Base-by-base conservation (phyloP, 306 rosid species). In the Sindora glabra region DNA sequence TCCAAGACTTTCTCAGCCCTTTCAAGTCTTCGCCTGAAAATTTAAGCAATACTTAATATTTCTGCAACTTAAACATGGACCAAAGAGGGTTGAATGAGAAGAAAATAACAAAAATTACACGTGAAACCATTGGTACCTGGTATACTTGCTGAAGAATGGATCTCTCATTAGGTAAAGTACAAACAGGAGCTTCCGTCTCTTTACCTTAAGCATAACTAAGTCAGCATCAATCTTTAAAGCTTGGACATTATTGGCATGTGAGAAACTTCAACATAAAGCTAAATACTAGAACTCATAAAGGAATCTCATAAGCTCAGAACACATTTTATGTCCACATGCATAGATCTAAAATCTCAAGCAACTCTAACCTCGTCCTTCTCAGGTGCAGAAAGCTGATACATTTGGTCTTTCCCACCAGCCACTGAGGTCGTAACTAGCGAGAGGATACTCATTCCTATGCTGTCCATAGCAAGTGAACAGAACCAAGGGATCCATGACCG, bases 401-500 rank as follows among this genome's bases (percentile, higher is more conserved):
- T 67, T 52, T 50, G 73, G 61, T 73, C 71, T 57, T 81, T 77
- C 48, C 70, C 61, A 26, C 74, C 74, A 22, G 44, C 56, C 19
- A 17, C 53, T 5, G 80, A 57, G 8, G 86, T 70, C 21, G 86
- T 65, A 69, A 76, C 80, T 41, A 60, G 71, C 42, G 94, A 82
- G 62, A 89, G 79, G 69, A 84, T 70, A 54, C 94, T 51, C 77
- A 69, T 78, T 16, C 82, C 83, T 18, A 75, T 23, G 74, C 76
- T 45, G 58, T 94, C 99, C 62, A 84, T 62, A 22, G 81, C 80
- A 68, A 94, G 76, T 3, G 95, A 94, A 64, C 89, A 45, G 64
- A 86, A 77, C 97, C 99, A 94, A 51, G 99, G 99, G 66, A 70
- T 86, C 99, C 97, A 94, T 11, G 97, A 89, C 23, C 86, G 76